Conservation (phyloP, 2,329 filamentous ascomycete species). For the Sporothrix curviconia region DNA sequence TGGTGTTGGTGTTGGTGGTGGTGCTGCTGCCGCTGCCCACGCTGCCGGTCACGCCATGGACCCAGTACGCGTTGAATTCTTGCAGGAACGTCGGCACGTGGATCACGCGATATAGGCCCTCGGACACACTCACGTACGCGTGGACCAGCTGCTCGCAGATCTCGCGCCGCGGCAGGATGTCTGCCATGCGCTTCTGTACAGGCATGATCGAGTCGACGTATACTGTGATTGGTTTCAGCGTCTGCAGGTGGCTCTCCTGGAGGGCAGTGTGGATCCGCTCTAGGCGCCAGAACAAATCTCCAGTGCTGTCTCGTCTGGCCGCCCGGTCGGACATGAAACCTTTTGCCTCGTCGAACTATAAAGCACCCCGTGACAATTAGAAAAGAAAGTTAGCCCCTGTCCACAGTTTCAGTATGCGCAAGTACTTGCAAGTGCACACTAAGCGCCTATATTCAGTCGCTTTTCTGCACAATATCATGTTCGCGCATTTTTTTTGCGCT, state of each 20-base stretch:
- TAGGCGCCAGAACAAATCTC: constrained; percentile 39
- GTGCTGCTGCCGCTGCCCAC: no score
- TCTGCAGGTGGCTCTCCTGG: constrained; percentile 41
- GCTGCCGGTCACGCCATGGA: constrained; percentile 20
- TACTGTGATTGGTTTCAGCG: constrained; percentile 45
- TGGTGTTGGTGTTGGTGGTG: no score
- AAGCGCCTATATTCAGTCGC: neutral
- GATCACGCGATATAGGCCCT: constrained; percentile 47
- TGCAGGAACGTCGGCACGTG: constrained; percentile 46
- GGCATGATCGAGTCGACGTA: constrained; percentile 55
- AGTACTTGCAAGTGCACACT: neutral
- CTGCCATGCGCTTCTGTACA: constrained; percentile 50
- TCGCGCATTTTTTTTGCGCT: neutral
- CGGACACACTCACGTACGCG: constrained; percentile 44
- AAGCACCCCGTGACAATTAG: neutral
- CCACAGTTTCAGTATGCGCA: no score
- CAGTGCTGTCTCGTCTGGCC: constrained; percentile 34
- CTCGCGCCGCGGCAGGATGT: constrained; percentile 43
- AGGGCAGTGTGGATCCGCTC: constrained; percentile 42
- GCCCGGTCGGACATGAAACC: constrained; percentile 41
- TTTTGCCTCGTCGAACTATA: constrained; percentile 48
- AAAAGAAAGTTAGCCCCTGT: constrained; percentile 9
- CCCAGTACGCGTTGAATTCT: constrained; percentile 48
- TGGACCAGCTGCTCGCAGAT: constrained; percentile 47
- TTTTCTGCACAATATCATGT: no score